These are phyloP conservation scores for Malus hybrid DNA, from an alignment of 331 rosid species.

Conservation along the genomic window DNA sequence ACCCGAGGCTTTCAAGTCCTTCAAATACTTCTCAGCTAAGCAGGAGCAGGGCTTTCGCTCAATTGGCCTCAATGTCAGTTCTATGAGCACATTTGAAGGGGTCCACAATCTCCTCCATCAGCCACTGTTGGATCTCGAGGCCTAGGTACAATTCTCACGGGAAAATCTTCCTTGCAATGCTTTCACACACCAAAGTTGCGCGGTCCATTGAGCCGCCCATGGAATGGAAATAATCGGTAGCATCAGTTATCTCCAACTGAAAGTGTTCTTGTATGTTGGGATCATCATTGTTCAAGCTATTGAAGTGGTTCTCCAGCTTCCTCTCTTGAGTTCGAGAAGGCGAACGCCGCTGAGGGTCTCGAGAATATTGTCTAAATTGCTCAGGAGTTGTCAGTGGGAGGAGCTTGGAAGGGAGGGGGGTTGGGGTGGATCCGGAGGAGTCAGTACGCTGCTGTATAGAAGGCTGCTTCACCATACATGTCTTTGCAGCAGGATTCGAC, in stretches of 20 bases:
- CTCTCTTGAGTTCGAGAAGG: background rate
- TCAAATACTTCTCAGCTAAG: background rate
- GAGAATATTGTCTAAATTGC: background rate
- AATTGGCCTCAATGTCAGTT: background rate
- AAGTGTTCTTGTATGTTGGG: background rate
- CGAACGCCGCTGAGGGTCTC: background rate
- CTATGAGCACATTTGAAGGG: background rate
- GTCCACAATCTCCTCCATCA: too few relatives aligned
- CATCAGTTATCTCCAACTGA: background rate
- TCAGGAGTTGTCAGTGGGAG: background rate
- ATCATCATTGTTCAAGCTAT: background rate
- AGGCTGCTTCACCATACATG: background rate
- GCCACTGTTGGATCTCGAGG: background rate
- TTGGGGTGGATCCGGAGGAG: background rate
- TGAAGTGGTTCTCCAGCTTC: background rate
- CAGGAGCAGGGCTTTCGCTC: background rate
- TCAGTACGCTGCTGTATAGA: background rate
- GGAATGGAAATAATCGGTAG: background rate
- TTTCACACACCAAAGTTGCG: too few relatives aligned
- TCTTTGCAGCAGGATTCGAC: background rate
- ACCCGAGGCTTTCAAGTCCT: background rate
- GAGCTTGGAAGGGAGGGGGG: background rate
- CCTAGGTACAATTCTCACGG: too few relatives aligned
- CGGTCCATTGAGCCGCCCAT: too few relatives aligned
- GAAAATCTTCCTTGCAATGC: too few relatives aligned